Evolutionary conservation across 2,329 filamentous ascomycete species (phyloP).

Genomic region (Talaromyces pinophilus): DNA sequence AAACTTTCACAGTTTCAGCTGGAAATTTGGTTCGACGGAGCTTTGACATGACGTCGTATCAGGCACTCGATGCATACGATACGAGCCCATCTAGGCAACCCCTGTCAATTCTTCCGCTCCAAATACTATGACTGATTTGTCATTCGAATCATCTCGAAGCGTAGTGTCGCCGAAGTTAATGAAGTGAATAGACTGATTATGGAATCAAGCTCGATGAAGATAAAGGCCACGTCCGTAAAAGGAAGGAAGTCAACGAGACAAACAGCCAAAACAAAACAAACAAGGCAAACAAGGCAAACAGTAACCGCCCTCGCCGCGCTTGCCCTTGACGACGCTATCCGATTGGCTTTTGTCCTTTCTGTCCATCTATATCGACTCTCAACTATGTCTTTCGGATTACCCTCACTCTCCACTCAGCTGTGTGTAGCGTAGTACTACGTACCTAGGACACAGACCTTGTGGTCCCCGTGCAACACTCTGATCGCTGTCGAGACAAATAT

Average conservation of each 20-base stretch:
- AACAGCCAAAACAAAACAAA: conserved; percentile 10
- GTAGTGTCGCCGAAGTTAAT: neutral
- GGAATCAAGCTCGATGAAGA: neutral
- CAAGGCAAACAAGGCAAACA: conserved; percentile 15
- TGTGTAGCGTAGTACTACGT: neutral
- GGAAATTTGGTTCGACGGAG: neutral
- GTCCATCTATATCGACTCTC: neutral
- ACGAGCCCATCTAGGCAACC: neutral
- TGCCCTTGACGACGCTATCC: conserved; percentile 3
- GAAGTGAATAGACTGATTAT: neutral
- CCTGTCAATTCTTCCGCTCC: neutral
- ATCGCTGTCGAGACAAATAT: neutral
- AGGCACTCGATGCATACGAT: conserved; percentile 2
- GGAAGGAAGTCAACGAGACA: neutral
- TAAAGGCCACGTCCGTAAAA: neutral
- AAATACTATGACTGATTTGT: neutral
- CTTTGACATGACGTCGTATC: neutral
- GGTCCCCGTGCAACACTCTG: neutral
- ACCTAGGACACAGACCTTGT: neutral
- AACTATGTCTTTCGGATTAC: neutral
- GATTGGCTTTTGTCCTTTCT: neutral
- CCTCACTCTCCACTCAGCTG: neutral
- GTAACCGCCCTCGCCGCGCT: conserved; percentile 13
- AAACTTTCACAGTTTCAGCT: neutral
- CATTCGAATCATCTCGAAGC: neutral